phyloP scores from a whole-genome alignment of 768 basidiomycete species.

The Termitomyces sp. region DNA sequence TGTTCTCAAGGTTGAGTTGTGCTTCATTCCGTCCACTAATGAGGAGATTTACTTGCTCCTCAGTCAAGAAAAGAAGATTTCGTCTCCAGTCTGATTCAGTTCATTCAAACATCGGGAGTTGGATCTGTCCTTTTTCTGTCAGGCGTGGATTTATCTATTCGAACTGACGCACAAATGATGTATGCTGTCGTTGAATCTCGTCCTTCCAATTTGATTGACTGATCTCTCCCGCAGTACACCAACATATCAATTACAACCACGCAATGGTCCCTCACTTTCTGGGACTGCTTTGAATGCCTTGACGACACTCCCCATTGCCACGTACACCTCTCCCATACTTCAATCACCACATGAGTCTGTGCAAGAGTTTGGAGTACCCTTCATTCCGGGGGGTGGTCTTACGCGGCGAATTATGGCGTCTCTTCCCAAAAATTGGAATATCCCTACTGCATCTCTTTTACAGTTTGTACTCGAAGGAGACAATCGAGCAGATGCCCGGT shows the following conservation, averaged over 20 bases:
- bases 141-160: slow-evolving; percentile 68
- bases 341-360: slow-evolving; percentile 21
- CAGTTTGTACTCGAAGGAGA: slow-evolving; percentile 83
- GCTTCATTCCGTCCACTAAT: neutral
- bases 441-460: slow-evolving; percentile 53
- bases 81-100: slow-evolving; percentile 48
- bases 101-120: slow-evolving; percentile 45
- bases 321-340: slow-evolving; percentile 44
- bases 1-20: slow-evolving; percentile 53
- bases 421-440: slow-evolving; percentile 41
- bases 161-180: slow-evolving; percentile 77
- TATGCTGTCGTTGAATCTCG: slow-evolving; percentile 26
- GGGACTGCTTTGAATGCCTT: slow-evolving; percentile 40
- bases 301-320: slow-evolving; percentile 41
- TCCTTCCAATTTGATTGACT: neutral
- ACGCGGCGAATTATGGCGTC: slow-evolving; percentile 60
- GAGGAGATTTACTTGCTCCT: neutral
- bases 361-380: slow-evolving; percentile 40
- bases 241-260: slow-evolving; percentile 51
- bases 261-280: slow-evolving; percentile 36
- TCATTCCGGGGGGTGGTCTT: slow-evolving; percentile 77
- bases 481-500: slow-evolving; percentile 64
- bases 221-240: slow-evolving; percentile 42
- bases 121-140: slow-evolving; percentile 58
- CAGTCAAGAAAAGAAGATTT: slow-evolving; percentile 69